phyloP scores from a whole-genome alignment of 306 rosid species.

The Vigna unguiculata region DNA sequence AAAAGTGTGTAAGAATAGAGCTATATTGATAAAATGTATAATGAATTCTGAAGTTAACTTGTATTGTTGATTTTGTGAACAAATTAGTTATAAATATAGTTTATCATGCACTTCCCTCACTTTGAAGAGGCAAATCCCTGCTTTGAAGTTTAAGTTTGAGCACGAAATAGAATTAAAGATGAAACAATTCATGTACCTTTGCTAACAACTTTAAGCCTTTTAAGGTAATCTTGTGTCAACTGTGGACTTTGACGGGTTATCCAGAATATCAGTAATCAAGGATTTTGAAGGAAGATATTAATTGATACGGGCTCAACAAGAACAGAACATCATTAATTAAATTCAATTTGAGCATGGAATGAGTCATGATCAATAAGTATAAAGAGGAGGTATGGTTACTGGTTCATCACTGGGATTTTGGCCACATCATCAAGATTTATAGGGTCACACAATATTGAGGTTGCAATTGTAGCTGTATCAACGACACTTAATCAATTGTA shows the following conservation, averaged over 20 bases:
- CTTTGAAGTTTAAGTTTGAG: not conserved
- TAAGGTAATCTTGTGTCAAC: not conserved
- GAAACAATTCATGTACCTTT: not conserved
- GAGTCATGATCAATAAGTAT: slow-evolving; percentile 21
- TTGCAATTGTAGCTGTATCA: not conserved
- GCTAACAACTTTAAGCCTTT: not conserved
- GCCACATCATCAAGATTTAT: not conserved
- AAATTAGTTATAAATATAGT: not conserved
- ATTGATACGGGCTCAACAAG: not conserved
- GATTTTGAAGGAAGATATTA: not conserved
- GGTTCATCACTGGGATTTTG: not conserved
- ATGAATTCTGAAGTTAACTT: not conserved
- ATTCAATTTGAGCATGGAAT: not conserved
- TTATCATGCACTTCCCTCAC: not conserved
- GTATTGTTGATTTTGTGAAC: not conserved
- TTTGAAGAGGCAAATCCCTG: not conserved
- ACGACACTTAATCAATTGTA: not conserved
- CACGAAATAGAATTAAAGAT: not conserved
- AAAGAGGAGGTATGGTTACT: not conserved
- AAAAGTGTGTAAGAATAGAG: not conserved
- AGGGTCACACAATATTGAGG: not conserved
- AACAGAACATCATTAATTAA: not conserved
- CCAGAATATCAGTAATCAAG: not conserved
- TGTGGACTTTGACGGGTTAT: not conserved
- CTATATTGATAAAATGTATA: not conserved